Base-by-base conservation (phyloP, 202 grass and related monocot genomes). In the Zoysia matrella region DNA sequence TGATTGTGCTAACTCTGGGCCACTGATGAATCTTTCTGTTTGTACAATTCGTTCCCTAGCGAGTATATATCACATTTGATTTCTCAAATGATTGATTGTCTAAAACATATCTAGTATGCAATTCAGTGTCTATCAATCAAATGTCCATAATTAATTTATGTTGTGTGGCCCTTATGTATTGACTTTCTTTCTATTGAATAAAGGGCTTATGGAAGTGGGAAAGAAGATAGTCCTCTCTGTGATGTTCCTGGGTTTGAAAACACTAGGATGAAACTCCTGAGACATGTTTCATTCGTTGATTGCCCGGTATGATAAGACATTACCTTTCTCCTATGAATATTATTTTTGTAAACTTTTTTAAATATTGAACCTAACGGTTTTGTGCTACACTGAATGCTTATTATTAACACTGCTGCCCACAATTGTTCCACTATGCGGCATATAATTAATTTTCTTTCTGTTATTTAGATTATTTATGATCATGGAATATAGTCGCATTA, bases 281-380 rank as follows among this genome's bases (percentile, higher is more conserved):
- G 95, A 79, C 92, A 95, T 75, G 95, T 98, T 88, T 98, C 92
- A 14, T 98, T 98, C 86, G 95, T 98, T 60, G 95, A 98, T 80
- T 98, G 95, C 75, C 92, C 95, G 81, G 92, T 98, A 93, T 83
- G 72, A 74, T 41, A 6, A 50, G 73, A 57, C 12, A 5, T 60
- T 45, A 30, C 48, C 9, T 63, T 54, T 30, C 11, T 45, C 7
- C 13, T 74, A 36, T 69, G 11, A 74, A 57, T 86, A 4, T 63
- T 55, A 18, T 69, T 69, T 6, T 49, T 58, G 1, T 22, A 16
- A 18, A 65, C 12, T 47, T 69, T 47, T 85, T 7, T 9, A 3
- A 47, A 39, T 7, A 52, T 40, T 7, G 47, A 11, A n/a, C 12
- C 5, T 42, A 22, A 39, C 3, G 16, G 65, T 77, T 15, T 67